Base-by-base conservation (phyloP, 2,329 filamentous ascomycete genomes). In the Diaporthe amygdali region DNA sequence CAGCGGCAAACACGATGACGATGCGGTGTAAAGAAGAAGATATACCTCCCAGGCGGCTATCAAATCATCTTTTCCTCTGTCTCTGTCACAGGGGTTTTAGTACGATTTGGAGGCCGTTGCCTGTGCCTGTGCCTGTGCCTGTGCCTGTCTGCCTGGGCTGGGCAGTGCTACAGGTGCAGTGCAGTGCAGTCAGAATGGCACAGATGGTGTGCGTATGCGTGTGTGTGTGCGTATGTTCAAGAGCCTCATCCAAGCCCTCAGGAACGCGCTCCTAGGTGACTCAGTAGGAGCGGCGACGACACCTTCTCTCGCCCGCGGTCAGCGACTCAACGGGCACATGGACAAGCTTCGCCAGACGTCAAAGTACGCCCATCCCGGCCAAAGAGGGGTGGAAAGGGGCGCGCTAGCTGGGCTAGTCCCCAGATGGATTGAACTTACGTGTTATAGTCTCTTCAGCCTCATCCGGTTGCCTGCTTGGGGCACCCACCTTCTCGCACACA, bases 351-450 rank as follows among this genome's bases (percentile, higher is more conserved):
- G 59, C 44, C 59, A 64, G 30, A 37, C 30, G 41, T 64, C 56
- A 27, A 46, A 32, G 44, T 12, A 47, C 49, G 44, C 59, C 59
- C 59, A 64, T 49, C 34, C 44, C 30, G 32, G 59, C 59, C 30
- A 44, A 37, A 44, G 59, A 64, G 44, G 59, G 59, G 7, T 20
- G 41, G 22, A 34, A 37, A 64, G n/a, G 59, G 59, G 44, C 59
- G 59, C 59, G 59, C 59, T 64, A 64, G 59, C 44, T 34, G 30
- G 59, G 32, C 59, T 64, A 49, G 44, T 20, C n/a, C 25, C 15
- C 41, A 37, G n/a, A 20, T 64, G 59, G 59, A 47, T 30, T 49
- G 59, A 64, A 64, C 59, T 64, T 64, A 64, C 59, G 41, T 64
- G 30, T 49, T 64, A 49, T 64, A 20, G 59, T 37, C 30, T 10